phyloP scores from a whole-genome alignment of 306 rosid species.

The Myrica gale region DNA sequence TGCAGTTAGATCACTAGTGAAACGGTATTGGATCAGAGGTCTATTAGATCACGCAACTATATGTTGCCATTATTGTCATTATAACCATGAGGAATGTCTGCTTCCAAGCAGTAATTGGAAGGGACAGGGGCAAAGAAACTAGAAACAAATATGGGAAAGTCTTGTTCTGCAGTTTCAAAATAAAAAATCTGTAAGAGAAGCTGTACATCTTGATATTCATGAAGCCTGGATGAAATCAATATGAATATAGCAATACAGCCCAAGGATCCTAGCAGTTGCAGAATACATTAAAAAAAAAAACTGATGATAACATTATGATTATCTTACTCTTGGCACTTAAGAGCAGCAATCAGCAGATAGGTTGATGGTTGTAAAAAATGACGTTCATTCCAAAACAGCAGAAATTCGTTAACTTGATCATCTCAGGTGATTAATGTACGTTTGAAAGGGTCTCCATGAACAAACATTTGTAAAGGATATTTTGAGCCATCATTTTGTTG shows the following conservation, averaged over 20 bases:
- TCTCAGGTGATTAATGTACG: not conserved
- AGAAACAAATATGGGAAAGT: too few species aligned
- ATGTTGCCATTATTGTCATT: not conserved
- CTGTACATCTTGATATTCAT: not conserved
- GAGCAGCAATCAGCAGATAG: not conserved
- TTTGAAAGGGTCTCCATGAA: not conserved
- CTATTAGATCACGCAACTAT: too few species aligned
- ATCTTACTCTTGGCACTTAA: not conserved
- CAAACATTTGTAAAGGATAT: constrained; percentile 20
- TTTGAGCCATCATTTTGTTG: constrained; percentile 2
- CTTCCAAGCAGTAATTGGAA: not conserved
- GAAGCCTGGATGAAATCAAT: not conserved
- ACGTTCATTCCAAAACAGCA: not conserved
- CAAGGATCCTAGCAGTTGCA: not conserved
- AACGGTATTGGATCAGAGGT: too few species aligned
- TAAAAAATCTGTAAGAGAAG: not conserved
- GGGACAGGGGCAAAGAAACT: not conserved
- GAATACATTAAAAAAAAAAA: too few species aligned
- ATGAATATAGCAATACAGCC: not conserved
- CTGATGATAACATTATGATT: not conserved
- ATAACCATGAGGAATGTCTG: not conserved
- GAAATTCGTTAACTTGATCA: not conserved
- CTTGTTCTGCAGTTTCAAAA: not conserved
- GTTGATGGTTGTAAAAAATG: not conserved
- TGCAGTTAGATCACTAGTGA: too few species aligned